phyloP scores from a whole-genome alignment of 1,284 basidiomycete species.

The Grifola frondosa region DNA sequence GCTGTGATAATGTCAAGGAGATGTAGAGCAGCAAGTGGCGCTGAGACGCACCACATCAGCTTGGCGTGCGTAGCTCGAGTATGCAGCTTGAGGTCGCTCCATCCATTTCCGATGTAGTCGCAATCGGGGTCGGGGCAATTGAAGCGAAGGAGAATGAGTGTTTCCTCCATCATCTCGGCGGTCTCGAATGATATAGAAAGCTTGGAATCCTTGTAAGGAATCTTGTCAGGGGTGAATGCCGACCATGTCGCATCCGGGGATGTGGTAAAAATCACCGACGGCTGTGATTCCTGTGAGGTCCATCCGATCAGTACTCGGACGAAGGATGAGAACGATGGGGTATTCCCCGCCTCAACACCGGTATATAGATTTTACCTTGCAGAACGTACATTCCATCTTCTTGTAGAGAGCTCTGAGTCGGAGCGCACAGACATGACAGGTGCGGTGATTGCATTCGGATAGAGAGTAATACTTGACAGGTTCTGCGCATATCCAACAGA shows the following conservation, averaged over 20 bases:
- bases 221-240: slow-evolving; percentile 56
- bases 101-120: slow-evolving; percentile 81
- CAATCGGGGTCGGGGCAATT: slow-evolving; percentile 85
- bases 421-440: slow-evolving; percentile 90
- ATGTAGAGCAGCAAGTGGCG: not conserved
- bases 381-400: slow-evolving; percentile 91
- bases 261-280: slow-evolving; percentile 79
- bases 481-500: slow-evolving; percentile 97
- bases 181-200: slow-evolving; percentile 87
- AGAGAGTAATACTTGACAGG: slow-evolving; percentile 89
- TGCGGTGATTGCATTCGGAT: slow-evolving; percentile 89
- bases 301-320: no score
- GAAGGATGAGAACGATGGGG: slow-evolving; percentile 3
- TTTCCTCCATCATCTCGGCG: slow-evolving; percentile 93
- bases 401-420: slow-evolving; percentile 95
- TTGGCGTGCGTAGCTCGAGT: slow-evolving; percentile 74
- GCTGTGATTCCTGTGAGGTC: slow-evolving; percentile 66
- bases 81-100: slow-evolving; percentile 87
- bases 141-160: slow-evolving; percentile 86
- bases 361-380: slow-evolving; percentile 63
- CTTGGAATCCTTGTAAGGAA: slow-evolving; percentile 73
- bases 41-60: slow-evolving; percentile 70
- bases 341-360: not conserved
- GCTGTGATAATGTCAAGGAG: slow-evolving; percentile 38
- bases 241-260: slow-evolving; percentile 66